Conservation (phyloP, 257 asterid genomes). For the Linderniella brevidens region DNA sequence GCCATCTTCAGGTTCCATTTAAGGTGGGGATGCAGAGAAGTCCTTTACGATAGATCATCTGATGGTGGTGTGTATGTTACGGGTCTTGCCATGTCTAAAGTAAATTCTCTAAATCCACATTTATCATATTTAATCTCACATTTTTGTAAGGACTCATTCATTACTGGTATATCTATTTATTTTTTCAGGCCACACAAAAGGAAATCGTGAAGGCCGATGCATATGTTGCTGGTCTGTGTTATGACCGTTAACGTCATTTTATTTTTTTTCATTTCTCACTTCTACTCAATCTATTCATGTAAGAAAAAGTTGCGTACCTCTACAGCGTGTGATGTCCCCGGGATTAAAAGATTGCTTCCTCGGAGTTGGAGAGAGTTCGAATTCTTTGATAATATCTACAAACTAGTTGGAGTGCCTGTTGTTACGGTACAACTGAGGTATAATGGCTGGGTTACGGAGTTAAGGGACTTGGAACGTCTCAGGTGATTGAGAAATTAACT, state of each 20-base stretch:
- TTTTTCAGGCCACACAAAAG: slow-evolving; percentile 80
- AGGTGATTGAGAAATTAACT: slow-evolving; percentile 22
- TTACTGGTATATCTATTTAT: neutral
- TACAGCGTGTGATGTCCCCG: slow-evolving; percentile 99
- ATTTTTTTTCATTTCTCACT: slow-evolving; percentile 11
- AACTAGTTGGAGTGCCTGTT: slow-evolving; percentile 94
- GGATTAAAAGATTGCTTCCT: slow-evolving; percentile 83
- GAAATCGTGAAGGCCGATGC: slow-evolving; percentile 80
- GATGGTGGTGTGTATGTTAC: slow-evolving; percentile 60
- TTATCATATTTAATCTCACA: slow-evolving; percentile 4
- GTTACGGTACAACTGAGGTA: slow-evolving; percentile 92
- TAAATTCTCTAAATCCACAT: slow-evolving; percentile 13
- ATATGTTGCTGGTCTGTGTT: slow-evolving; percentile 78
- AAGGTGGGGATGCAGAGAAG: slow-evolving; percentile 98
- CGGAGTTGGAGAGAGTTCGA: slow-evolving; percentile 70
- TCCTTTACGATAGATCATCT: slow-evolving; percentile 58
- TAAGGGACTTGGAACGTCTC: slow-evolving; percentile 77
- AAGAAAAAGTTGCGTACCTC: slow-evolving; percentile 5
- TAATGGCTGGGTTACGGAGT: slow-evolving; percentile 97
- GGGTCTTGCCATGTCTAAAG: slow-evolving; percentile 95
- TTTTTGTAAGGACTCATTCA: neutral
- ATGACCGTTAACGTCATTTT: neutral
- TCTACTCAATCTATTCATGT: slow-evolving; percentile 9
- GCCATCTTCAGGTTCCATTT: slow-evolving; percentile 57
- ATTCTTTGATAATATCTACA: slow-evolving; percentile 78